A percentile compares a stretch with the other conserved stretches of the same genome.
These are phyloP conservation scores for Phytophthora melonis DNA, from an alignment of 352 stramenopile species.

Conservation along the genomic window DNA sequence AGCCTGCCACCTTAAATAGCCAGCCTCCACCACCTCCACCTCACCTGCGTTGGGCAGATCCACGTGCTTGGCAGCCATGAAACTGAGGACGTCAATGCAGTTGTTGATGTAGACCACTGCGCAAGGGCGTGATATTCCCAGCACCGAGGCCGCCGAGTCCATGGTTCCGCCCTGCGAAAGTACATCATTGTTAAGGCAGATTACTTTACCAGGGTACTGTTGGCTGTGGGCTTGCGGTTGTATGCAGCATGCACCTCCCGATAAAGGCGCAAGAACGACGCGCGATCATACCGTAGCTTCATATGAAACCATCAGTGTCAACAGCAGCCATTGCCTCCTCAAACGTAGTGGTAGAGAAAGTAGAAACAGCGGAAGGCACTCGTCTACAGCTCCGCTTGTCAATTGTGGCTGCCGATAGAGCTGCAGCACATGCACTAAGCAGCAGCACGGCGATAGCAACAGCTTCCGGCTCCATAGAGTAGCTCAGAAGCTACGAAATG, in stretches of 20 bases:
- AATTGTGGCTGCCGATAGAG: background rate
- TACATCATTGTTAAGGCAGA: conserved; percentile 33
- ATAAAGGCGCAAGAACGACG: conserved; percentile 11
- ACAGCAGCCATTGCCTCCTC: background rate
- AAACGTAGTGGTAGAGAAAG: too few species aligned
- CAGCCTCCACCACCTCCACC: background rate
- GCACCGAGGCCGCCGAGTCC: conserved; percentile 14
- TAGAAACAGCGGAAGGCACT: too few species aligned
- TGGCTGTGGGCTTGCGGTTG: conserved; percentile 20
- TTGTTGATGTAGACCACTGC: conserved; percentile 25
- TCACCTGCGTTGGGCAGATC: background rate
- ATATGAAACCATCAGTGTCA: conserved; percentile 26
- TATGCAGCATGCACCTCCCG: conserved; percentile 6
- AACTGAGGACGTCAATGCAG: background rate
- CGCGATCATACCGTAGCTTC: conserved; percentile 25
- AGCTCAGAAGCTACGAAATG: background rate
- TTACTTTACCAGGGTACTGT: conserved; percentile 30
- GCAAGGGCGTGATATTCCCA: conserved; percentile 19
- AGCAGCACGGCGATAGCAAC: background rate
- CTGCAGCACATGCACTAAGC: background rate
- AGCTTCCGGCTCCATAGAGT: background rate
- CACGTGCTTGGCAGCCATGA: background rate
- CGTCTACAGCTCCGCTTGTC: too few species aligned
- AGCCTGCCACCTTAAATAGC: conserved; percentile 15
- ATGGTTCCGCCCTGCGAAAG: conserved; percentile 24